These are phyloP conservation scores for Alternaria triticimaculans DNA, from an alignment of 2,329 filamentous ascomycete genomes.

Conservation along the genomic window DNA sequence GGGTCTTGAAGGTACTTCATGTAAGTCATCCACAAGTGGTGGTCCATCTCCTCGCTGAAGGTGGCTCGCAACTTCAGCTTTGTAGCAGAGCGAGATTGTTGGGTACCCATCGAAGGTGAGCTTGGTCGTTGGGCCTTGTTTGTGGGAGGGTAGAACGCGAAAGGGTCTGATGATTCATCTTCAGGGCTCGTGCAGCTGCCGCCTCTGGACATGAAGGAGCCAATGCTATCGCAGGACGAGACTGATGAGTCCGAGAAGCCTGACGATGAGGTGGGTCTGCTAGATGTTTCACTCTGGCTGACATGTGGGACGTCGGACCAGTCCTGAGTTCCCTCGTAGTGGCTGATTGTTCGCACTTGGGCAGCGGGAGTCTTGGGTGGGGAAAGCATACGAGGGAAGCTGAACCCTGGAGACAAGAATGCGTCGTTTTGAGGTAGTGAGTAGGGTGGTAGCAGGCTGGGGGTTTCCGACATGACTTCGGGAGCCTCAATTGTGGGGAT, in stretches of 20 bases:
- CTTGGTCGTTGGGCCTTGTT: slow-evolving; percentile 35
- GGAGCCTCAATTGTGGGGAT: slow-evolving; percentile 60
- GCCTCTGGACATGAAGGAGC: slow-evolving; percentile 63
- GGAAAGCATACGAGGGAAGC: slow-evolving; percentile 50
- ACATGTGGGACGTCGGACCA: slow-evolving; percentile 43
- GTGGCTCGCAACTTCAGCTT: slow-evolving; percentile 53
- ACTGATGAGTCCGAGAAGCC: slow-evolving; percentile 67
- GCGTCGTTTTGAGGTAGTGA: slow-evolving; percentile 39
- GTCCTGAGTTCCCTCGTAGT: slow-evolving; percentile 36
- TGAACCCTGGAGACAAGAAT: slow-evolving; percentile 52
- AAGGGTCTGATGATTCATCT: slow-evolving; percentile 64
- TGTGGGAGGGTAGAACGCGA: slow-evolving; percentile 53
- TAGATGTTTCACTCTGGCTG: slow-evolving; percentile 53
- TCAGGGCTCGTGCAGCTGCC: slow-evolving; percentile 68
- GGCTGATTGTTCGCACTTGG: slow-evolving; percentile 44
- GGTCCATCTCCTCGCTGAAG: slow-evolving; percentile 70
- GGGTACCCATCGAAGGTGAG: slow-evolving; percentile 41
- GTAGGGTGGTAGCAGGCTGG: slow-evolving; percentile 33
- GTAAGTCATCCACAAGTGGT: slow-evolving; percentile 71
- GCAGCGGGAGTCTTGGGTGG: slow-evolving; percentile 58
- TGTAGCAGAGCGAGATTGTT: slow-evolving; percentile 41
- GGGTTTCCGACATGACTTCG: slow-evolving; percentile 42
- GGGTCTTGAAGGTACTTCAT: slow-evolving; percentile 71
- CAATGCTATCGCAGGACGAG: slow-evolving; percentile 64
- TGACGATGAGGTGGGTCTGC: slow-evolving; percentile 64